phyloP scores from a whole-genome alignment of 768 basidiomycete genomes.

The Porphyrellus cyaneotinctus region DNA sequence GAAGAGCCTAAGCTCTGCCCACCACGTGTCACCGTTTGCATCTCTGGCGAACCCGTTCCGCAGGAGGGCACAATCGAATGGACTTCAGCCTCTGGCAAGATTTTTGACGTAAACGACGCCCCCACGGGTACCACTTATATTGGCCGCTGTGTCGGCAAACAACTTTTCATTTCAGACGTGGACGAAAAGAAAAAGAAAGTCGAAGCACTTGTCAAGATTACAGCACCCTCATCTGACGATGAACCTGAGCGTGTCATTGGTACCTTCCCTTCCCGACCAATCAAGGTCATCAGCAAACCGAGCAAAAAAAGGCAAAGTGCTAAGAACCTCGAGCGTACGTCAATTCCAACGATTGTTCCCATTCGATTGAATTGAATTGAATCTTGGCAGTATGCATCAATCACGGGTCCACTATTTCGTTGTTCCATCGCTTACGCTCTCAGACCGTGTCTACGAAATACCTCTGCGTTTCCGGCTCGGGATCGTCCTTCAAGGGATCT shows the following conservation, averaged over 20 bases:
- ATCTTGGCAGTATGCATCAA: conserved; percentile 77
- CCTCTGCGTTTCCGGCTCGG: conserved; percentile 90
- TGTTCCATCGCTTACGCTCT: conserved; percentile 93
- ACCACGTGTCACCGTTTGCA: conserved; percentile 83
- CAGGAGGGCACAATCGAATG: conserved; percentile 86
- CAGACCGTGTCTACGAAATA: conserved; percentile 96
- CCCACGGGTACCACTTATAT: conserved; percentile 84
- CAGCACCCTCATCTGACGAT: conserved; percentile 73
- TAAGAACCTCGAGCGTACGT: conserved; percentile 88
- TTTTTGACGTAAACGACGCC: conserved; percentile 75
- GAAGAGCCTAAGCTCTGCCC: conserved; percentile 72
- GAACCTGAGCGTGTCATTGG: conserved; percentile 83
- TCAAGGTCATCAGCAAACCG: conserved; percentile 98
- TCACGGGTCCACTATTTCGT: conserved; percentile 91
- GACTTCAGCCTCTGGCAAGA: conserved; percentile 80
- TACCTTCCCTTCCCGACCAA: conserved; percentile 87
- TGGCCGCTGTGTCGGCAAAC: conserved; percentile 90
- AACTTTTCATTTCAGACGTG: conserved; percentile 91
- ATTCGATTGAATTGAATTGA: conserved; percentile 12
- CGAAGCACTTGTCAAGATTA: conserved; percentile 87
- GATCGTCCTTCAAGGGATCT: conserved; percentile 88
- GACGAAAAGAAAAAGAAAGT: conserved; percentile 96
- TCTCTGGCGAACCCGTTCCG: conserved; percentile 84
- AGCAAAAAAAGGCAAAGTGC: conserved; percentile 95
- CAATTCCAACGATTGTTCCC: conserved; percentile 7